Evolutionary conservation across 2,329 filamentous ascomycete species (phyloP).

Genomic region (Aspergillus bombycis): DNA sequence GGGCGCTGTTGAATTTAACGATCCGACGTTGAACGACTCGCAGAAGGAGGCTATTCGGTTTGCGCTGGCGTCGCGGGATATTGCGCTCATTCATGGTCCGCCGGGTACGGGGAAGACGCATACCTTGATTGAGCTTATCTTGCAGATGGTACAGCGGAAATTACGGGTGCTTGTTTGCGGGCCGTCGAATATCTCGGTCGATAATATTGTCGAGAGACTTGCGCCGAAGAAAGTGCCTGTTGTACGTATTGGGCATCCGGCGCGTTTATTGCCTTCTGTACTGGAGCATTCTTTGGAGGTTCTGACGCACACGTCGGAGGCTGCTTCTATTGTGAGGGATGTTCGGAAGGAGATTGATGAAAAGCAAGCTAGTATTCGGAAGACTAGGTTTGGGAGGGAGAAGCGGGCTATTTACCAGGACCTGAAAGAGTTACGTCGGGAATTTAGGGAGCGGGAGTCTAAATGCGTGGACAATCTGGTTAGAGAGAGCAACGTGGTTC

Average conservation of each 20-base stretch:
- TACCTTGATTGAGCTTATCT: constrained; percentile 89
- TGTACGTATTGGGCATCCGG: constrained; percentile 88
- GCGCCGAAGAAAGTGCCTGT: constrained; percentile 83
- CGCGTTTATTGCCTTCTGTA: constrained; percentile 84
- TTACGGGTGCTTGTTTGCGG: constrained; percentile 88
- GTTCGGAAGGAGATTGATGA: constrained; percentile 90
- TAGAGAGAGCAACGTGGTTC: constrained; percentile 77
- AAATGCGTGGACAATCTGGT: constrained; percentile 79
- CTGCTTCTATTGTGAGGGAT: constrained; percentile 85
- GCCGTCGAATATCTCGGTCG: constrained; percentile 94
- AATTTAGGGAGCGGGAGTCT: constrained; percentile 82
- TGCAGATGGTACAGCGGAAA: constrained; percentile 78
- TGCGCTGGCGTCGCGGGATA: constrained; percentile 76
- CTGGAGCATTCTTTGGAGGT: constrained; percentile 89
- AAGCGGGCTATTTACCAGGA: constrained; percentile 81
- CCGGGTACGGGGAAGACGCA: constrained; percentile 97
- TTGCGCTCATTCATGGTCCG: constrained; percentile 91
- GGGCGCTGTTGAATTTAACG: constrained; percentile 56
- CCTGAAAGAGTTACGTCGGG: constrained; percentile 80
- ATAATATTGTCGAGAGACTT: constrained; percentile 95
- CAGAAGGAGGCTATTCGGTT: constrained; percentile 73
- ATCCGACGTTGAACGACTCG: constrained; percentile 62
- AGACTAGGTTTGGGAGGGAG: constrained; percentile 80
- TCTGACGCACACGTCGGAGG: constrained; percentile 86
- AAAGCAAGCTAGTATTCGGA: constrained; percentile 85